Evolutionary conservation across 495 filamentous ascomycete species (phyloP), one percentile per base, ranked within the genome.

Genomic region (Physcia stellaris): DNA sequence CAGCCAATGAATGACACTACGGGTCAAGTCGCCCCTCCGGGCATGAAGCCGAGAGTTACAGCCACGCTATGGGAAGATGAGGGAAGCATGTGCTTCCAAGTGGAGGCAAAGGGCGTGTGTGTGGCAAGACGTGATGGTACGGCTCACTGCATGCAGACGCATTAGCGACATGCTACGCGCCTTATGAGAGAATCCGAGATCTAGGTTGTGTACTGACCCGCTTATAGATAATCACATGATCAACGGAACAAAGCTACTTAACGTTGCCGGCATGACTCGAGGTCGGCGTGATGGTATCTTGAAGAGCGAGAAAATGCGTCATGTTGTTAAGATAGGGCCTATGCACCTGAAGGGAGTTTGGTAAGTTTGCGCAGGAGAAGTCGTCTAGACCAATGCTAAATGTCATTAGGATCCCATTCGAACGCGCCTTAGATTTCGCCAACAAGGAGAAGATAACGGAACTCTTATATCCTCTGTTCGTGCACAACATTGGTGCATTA

Each of bases 391-490:
- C 12, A 16, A 12, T n/a, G 12, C 4, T 32, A 13, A 15, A 23
- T 4, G 2, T 17, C 35, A 37, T 15, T 48, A 95, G 88, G 88
- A 98, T 98, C 53, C 90, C 90, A 6, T 98, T 92, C 48, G 92
- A 96, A 42, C 75, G 92, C 37, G 90, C 90, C 2, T 63, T 98
- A 29, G 90, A 98, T 47, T 98, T 98, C 53, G 92, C 90, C 27
- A 98, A 98, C 64, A 95, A 94, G 68, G 90, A 98, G 60, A 95
- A 96, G 62, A 98, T 98, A 47, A 96, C 92, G 0, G 88, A 98
- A 57, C 60, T 83, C 10, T 57, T 98, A 40, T 98, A 98, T 61
- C 90, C 90, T 19, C 67, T 98, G 15, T 98, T 98, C 55, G 90
- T 98, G 21, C 86, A 95, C 56, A 94, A 96, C 60, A 96, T 98